Conservation (phyloP, 345 rosid species). For the Eucalyptus melliodora region DNA sequence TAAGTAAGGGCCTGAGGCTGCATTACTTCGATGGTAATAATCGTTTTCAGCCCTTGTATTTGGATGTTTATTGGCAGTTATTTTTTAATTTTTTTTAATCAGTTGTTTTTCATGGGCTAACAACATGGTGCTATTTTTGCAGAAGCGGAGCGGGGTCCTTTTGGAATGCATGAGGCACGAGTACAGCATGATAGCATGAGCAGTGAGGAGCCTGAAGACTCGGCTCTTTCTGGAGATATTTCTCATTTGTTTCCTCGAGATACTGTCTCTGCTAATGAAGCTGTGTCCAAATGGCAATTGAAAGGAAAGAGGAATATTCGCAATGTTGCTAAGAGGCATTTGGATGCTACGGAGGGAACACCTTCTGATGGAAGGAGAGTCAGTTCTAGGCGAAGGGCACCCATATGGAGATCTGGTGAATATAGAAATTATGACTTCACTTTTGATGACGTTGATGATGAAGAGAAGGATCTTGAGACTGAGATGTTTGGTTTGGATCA, state of each 20-base stretch:
- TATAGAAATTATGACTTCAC: conserved; percentile 13
- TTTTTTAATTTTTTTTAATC: not conserved
- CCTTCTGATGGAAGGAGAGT: conserved; percentile 27
- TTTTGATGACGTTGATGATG: conserved; percentile 23
- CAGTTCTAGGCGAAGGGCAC: conserved; percentile 23
- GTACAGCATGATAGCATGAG: conserved; percentile 56
- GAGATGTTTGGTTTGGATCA: conserved; percentile 20
- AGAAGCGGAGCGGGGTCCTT: conserved; percentile 11
- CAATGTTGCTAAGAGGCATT: conserved; percentile 41
- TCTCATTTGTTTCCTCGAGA: conserved; percentile 34
- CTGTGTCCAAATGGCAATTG: conserved; percentile 85
- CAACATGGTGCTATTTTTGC: conserved; percentile 16
- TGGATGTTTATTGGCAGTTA: not conserved
- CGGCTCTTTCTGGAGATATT: conserved; percentile 58
- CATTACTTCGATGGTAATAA: not conserved
- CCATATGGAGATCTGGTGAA: conserved; percentile 19
- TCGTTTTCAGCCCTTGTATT: not conserved
- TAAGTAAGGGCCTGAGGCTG: not conserved
- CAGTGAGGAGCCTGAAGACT: conserved; percentile 67
- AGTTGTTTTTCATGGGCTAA: not conserved
- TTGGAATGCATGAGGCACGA: conserved; percentile 23
- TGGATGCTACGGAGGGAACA: conserved; percentile 15
- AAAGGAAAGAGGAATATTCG: conserved; percentile 88
- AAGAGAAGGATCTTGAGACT: conserved; percentile 28
- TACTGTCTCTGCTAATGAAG: conserved; percentile 29